Conservation (phyloP, 139 green algal species). For the Chlorella sp. region DNA sequence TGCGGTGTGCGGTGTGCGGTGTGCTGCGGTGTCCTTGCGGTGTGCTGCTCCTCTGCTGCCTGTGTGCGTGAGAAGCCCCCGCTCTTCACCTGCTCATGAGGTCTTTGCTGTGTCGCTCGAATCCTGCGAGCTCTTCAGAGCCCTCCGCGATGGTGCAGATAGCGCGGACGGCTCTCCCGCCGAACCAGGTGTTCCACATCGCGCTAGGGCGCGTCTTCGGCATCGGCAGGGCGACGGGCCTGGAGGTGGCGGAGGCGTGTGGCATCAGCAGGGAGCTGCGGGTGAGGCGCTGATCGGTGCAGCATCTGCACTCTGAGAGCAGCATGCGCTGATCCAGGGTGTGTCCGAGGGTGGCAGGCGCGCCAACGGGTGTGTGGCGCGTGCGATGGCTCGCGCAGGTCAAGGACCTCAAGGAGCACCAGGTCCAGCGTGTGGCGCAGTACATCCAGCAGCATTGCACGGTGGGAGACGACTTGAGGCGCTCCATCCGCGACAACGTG, state of each 20-base stretch:
- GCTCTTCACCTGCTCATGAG: no score
- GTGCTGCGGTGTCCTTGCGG: no score
- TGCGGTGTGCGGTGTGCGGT: no score
- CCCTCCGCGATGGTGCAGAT: constrained; percentile 13
- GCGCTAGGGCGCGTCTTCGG: constrained; percentile 22
- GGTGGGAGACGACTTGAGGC: constrained; percentile 27
- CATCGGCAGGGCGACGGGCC: constrained; percentile 7
- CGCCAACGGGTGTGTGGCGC: no score
- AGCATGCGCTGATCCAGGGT: no score
- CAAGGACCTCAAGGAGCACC: constrained; percentile 35
- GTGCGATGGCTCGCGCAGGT: no score
- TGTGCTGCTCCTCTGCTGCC: no score
- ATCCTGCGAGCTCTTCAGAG: neutral
- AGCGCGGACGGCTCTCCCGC: constrained; percentile 3
- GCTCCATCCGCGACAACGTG: constrained; percentile 21
- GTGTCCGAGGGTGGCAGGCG: no score
- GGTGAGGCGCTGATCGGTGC: no score
- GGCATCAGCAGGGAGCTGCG: constrained; percentile 37
- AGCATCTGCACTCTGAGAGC: no score
- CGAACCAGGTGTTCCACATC: constrained; percentile 13
- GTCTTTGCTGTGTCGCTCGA: neutral
- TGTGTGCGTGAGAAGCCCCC: no score
- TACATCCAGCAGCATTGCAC: constrained; percentile 32
- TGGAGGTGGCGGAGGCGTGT: constrained; percentile 26
- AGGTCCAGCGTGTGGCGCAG: constrained; percentile 22